Evolutionary conservation across 768 basidiomycete genomes (phyloP).

Genomic region (Tylopilus intermedius): DNA sequence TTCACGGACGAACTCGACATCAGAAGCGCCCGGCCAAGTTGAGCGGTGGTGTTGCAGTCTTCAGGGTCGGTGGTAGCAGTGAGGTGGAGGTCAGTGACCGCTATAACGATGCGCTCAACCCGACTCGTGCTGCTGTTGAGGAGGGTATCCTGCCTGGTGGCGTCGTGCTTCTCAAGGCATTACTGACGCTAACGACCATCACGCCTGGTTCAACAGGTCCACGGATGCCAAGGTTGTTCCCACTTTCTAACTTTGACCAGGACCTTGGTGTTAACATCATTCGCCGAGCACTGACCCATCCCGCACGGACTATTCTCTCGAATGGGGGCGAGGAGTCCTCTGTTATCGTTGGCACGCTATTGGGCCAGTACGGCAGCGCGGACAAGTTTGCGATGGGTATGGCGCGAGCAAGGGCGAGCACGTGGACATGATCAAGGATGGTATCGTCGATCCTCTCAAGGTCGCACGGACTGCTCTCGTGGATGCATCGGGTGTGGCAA

Average conservation of each 20-base stretch:
- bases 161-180: conserved; percentile 87
- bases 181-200: conserved; percentile 58
- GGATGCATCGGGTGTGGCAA: conserved; percentile 91
- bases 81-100: conserved; percentile 97
- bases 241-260: conserved; percentile 91
- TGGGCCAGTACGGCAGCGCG: conserved; percentile 58
- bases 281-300: conserved; percentile 30
- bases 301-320: not conserved
- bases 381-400: conserved; percentile 89
- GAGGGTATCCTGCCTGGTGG: conserved; percentile 98
- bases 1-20: conserved; percentile 96
- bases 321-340: conserved; percentile 75
- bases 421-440: conserved; percentile 23
- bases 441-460: conserved; percentile 95
- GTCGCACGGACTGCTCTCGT: conserved; percentile 91
- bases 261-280: conserved; percentile 93
- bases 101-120: conserved; percentile 94
- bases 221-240: conserved; percentile 61
- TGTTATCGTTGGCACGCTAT: conserved; percentile 62
- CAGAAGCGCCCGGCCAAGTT: conserved; percentile 96
- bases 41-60: conserved; percentile 94
- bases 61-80: conserved; percentile 85
- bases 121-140: conserved; percentile 97
- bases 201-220: conserved; percentile 43
- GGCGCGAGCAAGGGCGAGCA: conserved; percentile 72